Evolutionary conservation across 345 rosid genomes (phyloP), one percentile per base, ranked within the genome.

Genomic region (Barbarea vulgaris): DNA sequence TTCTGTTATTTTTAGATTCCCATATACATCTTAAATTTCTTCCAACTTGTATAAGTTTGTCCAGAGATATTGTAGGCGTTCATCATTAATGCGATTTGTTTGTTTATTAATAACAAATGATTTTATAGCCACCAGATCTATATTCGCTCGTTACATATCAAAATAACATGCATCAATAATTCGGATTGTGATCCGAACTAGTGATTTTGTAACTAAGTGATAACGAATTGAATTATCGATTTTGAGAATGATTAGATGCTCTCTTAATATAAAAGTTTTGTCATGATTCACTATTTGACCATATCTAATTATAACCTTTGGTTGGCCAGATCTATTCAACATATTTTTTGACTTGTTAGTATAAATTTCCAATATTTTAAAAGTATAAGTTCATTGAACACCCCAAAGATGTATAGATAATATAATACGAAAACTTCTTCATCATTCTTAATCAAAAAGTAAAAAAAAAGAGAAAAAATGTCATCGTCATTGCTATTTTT

Each of bases 1-100:
- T 67, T 59, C 54, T 57, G 47, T 77, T 64, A 65, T 64, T 77
- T 65, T 64, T 28, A 44, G 70, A 76, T 65, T 47, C 44, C 12
- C 42, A 25, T 33, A 24, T 15, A 31, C 18, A 48, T 70, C 50
- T 28, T 69, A 72, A 75, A 68, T 39, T 37, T 77, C 44, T 60
- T 77, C 52, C 68, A 70, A 64, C 61, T 55, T 69, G 77, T 64
- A 60, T 41, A 54, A 59, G 39, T 52, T 21, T 53, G 69, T 69
- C 56, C 33, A 30, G 17, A 50, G 69, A 60, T 75, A 41, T n/a
- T n/a, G n/a, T 58, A 51, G n/a, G 4, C 24, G 30, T 53, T 46
- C 31, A 18, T 62, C 39, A 76, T 76, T 44, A 62, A 76, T 76
- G 70, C 14, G 42, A 53, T 24, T 24, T 61, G 75, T 39, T 67